Evolutionary conservation across 2,329 filamentous ascomycete genomes (phyloP).

Genomic region (Monosporascus sp.): DNA sequence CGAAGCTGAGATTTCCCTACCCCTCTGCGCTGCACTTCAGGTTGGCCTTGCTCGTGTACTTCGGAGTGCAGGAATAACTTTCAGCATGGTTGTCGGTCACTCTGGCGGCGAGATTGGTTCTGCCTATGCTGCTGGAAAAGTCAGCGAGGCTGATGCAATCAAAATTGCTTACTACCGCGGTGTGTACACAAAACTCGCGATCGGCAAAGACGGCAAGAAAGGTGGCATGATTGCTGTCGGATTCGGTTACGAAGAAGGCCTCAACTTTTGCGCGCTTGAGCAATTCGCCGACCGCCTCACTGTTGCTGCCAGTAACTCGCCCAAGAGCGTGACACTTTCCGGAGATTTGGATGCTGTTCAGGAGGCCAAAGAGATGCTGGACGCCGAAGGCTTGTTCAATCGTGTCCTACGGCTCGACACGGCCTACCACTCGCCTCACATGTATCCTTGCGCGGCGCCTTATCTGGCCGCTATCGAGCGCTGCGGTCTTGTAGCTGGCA

Average conservation of each 20-base stretch:
- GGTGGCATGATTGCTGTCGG: conserved; percentile 27
- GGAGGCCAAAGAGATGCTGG: conserved; percentile 4
- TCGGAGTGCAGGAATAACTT: conserved; percentile 24
- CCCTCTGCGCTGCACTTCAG: conserved; percentile 25
- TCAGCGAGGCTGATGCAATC: conserved; percentile 17
- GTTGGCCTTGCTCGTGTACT: conserved; percentile 20
- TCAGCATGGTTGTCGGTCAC: conserved; percentile 35
- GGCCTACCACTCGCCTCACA: conserved; percentile 17
- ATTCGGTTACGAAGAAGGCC: conserved; percentile 5
- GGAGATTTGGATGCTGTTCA: conserved; percentile 6
- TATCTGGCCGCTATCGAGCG: neutral
- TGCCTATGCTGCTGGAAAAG: conserved; percentile 34
- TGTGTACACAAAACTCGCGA: conserved; percentile 2
- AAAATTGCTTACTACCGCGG: conserved; percentile 28
- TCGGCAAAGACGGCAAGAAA: conserved; percentile 1
- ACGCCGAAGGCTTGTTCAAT: conserved; percentile 5
- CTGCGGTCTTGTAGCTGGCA: neutral
- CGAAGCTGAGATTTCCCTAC: conserved; percentile 24
- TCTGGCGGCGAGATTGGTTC: conserved; percentile 3
- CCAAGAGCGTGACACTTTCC: conserved; percentile 11
- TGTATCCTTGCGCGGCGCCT: neutral
- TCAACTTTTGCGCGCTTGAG: neutral
- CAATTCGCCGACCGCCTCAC: too few species aligned
- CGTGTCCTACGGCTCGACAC: conserved; percentile 10
- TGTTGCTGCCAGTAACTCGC: conserved; percentile 8